Evolutionary conservation across 2,329 filamentous ascomycete genomes (phyloP), one percentile per base, ranked within the genome.

Genomic region (Cercospora zeae-maydis): DNA sequence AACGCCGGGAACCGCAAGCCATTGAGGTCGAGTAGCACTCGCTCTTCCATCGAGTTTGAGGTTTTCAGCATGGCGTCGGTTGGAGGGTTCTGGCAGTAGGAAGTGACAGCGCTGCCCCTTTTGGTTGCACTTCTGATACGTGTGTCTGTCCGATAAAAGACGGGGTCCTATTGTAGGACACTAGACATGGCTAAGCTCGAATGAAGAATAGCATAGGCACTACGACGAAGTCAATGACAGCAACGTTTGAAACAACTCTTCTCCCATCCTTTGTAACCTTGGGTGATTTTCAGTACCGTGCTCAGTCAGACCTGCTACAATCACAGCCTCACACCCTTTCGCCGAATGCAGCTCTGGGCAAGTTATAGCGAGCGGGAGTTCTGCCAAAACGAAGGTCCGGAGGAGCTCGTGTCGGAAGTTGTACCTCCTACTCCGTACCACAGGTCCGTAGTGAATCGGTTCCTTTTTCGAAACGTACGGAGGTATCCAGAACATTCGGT

Each of bases 1-100:
- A 68, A 55, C 63, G 65, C 19, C 54, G 57, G 19, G 61, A 66
- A 47, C 61, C 56, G 30, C 60, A 63, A 56, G 62, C 67, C 39
- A 66, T 73, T 19, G 71, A 72, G 70, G 70, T 71, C 19, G 70
- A 72, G 65, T 70, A 69, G 57, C 30, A 19, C 33, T 31, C 37
- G 58, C 30, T 19, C 19, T 55, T 59, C 31, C 36, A 30, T 45
- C 39, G 45, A 52, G 37, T 56, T 37, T 33, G 55, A 49, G 51
- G 47, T 27, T 47, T 47, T 62, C 53, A 64, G 59, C 63, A 59
- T 62, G 59, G 63, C 63, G 59, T 62, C 51, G 49, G 45, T 39
- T 9, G 30, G 59, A n/a, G n/a, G 59, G 34, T 62, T 64, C 42
- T 52, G 39, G 56, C 42, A 51, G 45, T 31, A 53, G 30, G 16